Percentiles rank a stretch among this genome's conserved stretches.
Evolutionary conservation across 177 flowering plant genomes (phyloP).

Genomic region (Vitis hybrid): DNA sequence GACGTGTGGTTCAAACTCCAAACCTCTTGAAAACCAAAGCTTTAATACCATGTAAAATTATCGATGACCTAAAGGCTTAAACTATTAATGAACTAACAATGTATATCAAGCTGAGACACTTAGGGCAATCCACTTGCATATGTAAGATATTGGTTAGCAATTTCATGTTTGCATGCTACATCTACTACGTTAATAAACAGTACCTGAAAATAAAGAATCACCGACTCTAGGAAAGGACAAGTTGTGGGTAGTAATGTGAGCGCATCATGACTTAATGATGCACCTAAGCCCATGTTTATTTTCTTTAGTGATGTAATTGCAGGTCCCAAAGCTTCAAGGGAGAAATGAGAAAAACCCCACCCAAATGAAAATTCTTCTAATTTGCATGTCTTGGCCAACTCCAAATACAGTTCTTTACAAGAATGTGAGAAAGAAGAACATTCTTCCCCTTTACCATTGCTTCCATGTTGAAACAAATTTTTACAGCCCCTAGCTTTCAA

Average conservation of each 20-base stretch:
- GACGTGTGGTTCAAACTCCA: too few species aligned
- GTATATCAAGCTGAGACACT: background rate
- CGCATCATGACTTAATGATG: constrained; percentile 50
- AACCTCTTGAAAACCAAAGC: too few species aligned
- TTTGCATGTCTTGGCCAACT: constrained; percentile 40
- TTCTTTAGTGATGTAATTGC: constrained; percentile 43
- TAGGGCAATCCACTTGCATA: background rate
- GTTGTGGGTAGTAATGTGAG: constrained; percentile 36
- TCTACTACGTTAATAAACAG: background rate
- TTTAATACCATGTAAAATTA: too few species aligned
- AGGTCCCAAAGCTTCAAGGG: constrained; percentile 49
- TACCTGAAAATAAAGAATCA: constrained; percentile 78
- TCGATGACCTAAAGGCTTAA: too few species aligned
- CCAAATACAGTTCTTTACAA: constrained; percentile 29
- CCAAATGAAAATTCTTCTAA: constrained; percentile 65
- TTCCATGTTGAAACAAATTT: constrained; percentile 36
- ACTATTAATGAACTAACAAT: too few species aligned
- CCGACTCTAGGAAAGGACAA: constrained; percentile 64
- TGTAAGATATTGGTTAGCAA: background rate
- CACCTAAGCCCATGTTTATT: constrained; percentile 72
- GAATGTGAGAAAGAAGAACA: constrained; percentile 10
- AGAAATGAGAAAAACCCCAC: constrained; percentile 66
- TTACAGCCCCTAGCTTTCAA: constrained; percentile 61
- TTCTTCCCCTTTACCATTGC: constrained; percentile 12
- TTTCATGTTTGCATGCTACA: background rate